These are phyloP conservation scores for Pseudogymnoascus sp. DNA, from an alignment of 2,329 filamentous ascomycete genomes.

Conservation along the genomic window DNA sequence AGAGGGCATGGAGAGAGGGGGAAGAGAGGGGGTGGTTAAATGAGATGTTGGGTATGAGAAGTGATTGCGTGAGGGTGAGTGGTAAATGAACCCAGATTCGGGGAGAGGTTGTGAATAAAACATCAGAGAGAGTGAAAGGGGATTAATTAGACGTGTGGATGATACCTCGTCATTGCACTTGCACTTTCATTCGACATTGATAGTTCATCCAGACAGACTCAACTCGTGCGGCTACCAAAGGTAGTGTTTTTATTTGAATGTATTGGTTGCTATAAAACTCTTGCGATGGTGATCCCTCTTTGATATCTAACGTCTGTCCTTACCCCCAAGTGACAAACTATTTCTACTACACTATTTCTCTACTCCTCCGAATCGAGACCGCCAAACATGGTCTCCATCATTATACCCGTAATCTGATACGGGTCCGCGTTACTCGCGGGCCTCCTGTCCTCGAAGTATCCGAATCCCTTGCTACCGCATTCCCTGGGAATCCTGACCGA, in stretches of 20 bases:
- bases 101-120: not conserved
- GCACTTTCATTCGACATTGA: not conserved
- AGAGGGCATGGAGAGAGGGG: not conserved
- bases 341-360: not conserved
- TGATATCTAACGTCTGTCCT: constrained; percentile 6
- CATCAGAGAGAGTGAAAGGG: not conserved
- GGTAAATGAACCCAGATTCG: not conserved
- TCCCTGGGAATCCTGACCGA: constrained; percentile 89
- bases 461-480: constrained; percentile 78
- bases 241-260: constrained; percentile 7
- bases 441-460: constrained; percentile 85
- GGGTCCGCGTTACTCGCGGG: constrained; percentile 82
- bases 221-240: not conserved
- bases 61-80: not conserved
- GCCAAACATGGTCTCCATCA: constrained; percentile 28
- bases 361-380: constrained; percentile 6
- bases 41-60: not conserved
- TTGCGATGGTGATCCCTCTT: not conserved
- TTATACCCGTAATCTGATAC: constrained; percentile 54
- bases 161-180: not conserved
- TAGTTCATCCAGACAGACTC: not conserved
- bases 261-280: constrained; percentile 4
- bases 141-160: not conserved
- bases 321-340: constrained; percentile 7
- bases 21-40: not conserved